phyloP scores from a whole-genome alignment of 75 land plant species.

The Picea glauca region DNA sequence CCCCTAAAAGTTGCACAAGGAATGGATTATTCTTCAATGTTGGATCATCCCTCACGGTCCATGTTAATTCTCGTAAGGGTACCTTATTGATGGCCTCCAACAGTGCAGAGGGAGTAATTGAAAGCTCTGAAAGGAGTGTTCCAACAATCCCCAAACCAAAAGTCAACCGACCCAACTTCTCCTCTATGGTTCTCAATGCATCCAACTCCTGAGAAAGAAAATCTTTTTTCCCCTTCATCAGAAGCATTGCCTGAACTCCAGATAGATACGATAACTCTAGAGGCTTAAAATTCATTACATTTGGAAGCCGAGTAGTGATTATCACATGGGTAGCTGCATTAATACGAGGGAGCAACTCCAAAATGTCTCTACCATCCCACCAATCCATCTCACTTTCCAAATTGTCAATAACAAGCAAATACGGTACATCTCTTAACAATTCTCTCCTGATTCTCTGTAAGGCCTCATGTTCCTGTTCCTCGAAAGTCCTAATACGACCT shows the following conservation, averaged over 20 bases:
- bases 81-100: slow-evolving; percentile 59
- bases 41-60: slow-evolving; percentile 38
- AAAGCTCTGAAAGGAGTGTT: slow-evolving; percentile 59
- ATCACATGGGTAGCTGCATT: slow-evolving; percentile 88
- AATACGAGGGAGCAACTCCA: slow-evolving; percentile 70
- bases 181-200: slow-evolving; percentile 58
- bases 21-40: slow-evolving; percentile 57
- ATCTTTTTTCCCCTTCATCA: slow-evolving; percentile 63
- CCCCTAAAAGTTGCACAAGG: slow-evolving; percentile 52
- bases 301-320: slow-evolving; percentile 68
- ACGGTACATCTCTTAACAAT: slow-evolving; percentile 74
- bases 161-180: slow-evolving; percentile 53
- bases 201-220: slow-evolving; percentile 54
- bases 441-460: slow-evolving; percentile 77
- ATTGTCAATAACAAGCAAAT: slow-evolving; percentile 78
- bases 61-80: slow-evolving; percentile 9
- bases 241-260: slow-evolving; percentile 47
- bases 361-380: slow-evolving; percentile 86
- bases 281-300: slow-evolving; percentile 57
- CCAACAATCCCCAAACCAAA: slow-evolving; percentile 71
- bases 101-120: slow-evolving; percentile 57
- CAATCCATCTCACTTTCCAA: slow-evolving; percentile 79
- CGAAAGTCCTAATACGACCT: slow-evolving; percentile 62
- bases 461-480: slow-evolving; percentile 78
- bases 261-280: slow-evolving; percentile 54